phyloP scores from a whole-genome alignment of 2,329 filamentous ascomycete species.

The Penicillium polonicum region DNA sequence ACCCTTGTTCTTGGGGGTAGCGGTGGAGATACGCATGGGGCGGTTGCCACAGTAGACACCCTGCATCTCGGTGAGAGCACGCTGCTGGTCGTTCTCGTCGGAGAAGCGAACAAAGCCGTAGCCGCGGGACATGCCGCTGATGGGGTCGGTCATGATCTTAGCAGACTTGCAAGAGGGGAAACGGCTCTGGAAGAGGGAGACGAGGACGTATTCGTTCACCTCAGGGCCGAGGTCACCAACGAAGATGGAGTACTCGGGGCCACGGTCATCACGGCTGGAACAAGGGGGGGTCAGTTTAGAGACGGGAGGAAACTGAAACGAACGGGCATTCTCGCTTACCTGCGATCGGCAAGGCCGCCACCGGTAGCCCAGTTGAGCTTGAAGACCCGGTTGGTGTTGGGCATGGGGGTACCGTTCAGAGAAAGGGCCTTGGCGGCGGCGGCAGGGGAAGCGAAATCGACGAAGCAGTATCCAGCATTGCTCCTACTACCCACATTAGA shows the following conservation, averaged over 20 bases:
- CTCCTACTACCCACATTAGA: constrained; percentile 57
- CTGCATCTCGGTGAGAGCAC: constrained; percentile 95
- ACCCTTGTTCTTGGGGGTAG: constrained; percentile 87
- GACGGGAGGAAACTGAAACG: neutral
- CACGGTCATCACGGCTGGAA: constrained; percentile 77
- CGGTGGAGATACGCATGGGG: constrained; percentile 97
- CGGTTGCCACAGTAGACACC: constrained; percentile 98
- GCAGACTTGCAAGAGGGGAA: constrained; percentile 98
- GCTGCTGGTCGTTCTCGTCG: constrained; percentile 93
- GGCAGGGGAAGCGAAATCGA: constrained; percentile 81
- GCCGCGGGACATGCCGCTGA: constrained; percentile 94
- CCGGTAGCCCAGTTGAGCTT: constrained; percentile 99
- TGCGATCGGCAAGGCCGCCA: constrained; percentile 89
- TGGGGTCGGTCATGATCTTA: constrained; percentile 99
- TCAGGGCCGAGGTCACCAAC: constrained; percentile 96
- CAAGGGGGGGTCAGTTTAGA: constrained; percentile 1
- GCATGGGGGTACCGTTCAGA: constrained; percentile 83
- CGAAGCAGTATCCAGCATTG: constrained; percentile 98
- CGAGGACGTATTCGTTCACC: constrained; percentile 96
- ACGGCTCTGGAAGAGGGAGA: constrained; percentile 93
- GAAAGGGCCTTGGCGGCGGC: constrained; percentile 88
- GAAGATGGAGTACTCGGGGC: constrained; percentile 95
- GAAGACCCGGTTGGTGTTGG: constrained; percentile 92
- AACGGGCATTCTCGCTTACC: constrained; percentile 52
- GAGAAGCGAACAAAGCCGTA: constrained; percentile 98